Evolutionary conservation across 768 basidiomycete species (phyloP), one percentile per base, ranked within the genome.

Genomic region (Trichaptum fuscoviolaceum): DNA sequence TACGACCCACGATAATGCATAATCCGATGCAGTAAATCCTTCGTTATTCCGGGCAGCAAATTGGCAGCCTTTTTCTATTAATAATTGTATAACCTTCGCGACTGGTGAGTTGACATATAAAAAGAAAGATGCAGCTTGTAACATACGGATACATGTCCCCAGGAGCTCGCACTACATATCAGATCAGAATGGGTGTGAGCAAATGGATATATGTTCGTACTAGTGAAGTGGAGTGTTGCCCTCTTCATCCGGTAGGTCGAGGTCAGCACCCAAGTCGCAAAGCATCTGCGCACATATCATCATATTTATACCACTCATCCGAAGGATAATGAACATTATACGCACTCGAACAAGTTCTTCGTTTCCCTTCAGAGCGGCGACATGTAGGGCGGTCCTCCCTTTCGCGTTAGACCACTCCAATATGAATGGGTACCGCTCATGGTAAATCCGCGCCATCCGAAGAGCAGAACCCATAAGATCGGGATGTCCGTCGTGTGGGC

Each of bases 201-300:
- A 6, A 57, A 62, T 17, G 20, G 9, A 62, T 15, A 63, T 63
- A 34, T 65, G 63, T 35, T 80, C 92, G 77, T 74, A 96, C 94
- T 95, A 95, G 76, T 98, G 96, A 65, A 98, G 78, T 35, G 96
- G 88, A 0, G 94, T 93, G 71, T 97, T 96, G 60, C 96, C 96
- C 78, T 91, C 87, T 68, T 94, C 87, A 79, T 98, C 96, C 12
- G 95, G 83, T 63, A 98, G 77, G 77, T 97, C 91, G 70, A 90
- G 83, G 77, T 97, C 96, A 27, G 95, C 96, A 6, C 89, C 93
- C 23, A 95, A 78, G 78, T 96, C 94, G 75, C 91, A 94, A 58
- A 96, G 81, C 88, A 95, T 93, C 94, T 95, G 71, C 34, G 64
- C 58, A 62, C 71, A 65, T 2, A 30, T 3, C 8, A 34, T 58